phyloP scores from a whole-genome alignment of 495 filamentous ascomycete genomes.

The Parathielavia hyrcaniae region DNA sequence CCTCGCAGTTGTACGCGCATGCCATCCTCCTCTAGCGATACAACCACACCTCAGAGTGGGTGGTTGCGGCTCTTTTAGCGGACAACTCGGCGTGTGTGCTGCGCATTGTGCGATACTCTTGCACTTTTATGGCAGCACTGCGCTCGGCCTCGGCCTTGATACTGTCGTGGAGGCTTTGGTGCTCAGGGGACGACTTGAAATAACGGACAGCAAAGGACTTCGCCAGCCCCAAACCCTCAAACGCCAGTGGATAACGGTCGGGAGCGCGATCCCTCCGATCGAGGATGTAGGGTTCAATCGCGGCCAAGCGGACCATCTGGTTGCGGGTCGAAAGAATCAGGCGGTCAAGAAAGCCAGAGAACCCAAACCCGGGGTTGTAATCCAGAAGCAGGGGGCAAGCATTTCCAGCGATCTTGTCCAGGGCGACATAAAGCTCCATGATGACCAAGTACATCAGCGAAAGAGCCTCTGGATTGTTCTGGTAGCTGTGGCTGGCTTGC shows the following conservation, averaged over 20 bases:
- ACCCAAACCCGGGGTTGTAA: conserved; percentile 48
- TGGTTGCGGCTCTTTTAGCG: background rate
- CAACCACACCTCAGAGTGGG: background rate
- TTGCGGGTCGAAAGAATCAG: conserved; percentile 44
- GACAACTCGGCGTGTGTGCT: conserved; percentile 12
- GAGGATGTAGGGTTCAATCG: conserved; percentile 48
- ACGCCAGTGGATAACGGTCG: conserved; percentile 28
- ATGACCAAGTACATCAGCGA: conserved; percentile 57
- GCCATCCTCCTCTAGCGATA: conserved; percentile 2
- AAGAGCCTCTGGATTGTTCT: conserved; percentile 42
- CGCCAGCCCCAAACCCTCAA: conserved; percentile 26
- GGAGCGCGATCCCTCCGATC: conserved; percentile 22
- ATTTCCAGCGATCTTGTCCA: conserved; percentile 46
- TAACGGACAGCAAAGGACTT: conserved; percentile 50
- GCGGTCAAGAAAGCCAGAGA: conserved; percentile 34
- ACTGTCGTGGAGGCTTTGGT: conserved; percentile 33
- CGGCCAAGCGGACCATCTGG: conserved; percentile 47
- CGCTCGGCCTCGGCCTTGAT: conserved; percentile 40
- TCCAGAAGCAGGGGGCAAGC: conserved; percentile 40
- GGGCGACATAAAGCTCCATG: conserved; percentile 58
- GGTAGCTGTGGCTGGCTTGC: conserved; percentile 31
- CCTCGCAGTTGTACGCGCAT: conserved; percentile 38
- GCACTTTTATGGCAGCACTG: conserved; percentile 35
- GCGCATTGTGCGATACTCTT: conserved; percentile 34
- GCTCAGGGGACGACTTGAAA: conserved; percentile 43